These are phyloP conservation scores for Backusella psychrophila DNA, from an alignment of 192 early-diverging fungal genomes.

Conservation along the genomic window DNA sequence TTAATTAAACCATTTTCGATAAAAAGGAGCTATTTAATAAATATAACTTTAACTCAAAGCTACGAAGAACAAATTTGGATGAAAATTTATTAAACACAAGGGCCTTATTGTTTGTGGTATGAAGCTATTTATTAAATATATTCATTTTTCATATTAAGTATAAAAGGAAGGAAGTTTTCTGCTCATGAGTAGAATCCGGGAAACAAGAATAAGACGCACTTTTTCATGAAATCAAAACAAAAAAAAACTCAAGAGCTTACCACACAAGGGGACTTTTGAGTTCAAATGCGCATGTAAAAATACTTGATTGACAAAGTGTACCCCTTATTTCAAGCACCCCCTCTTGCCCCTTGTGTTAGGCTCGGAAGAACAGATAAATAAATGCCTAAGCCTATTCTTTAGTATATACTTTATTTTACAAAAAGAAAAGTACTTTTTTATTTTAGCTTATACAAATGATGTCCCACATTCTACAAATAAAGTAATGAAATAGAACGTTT, in stretches of 20 bases:
- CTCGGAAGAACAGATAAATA: not conserved
- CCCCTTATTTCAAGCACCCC: not conserved
- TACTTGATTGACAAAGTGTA: not conserved
- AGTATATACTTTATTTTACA: not conserved
- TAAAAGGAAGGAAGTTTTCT: not conserved
- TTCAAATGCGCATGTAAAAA: not conserved
- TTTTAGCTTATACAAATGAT: not conserved
- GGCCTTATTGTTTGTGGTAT: not conserved
- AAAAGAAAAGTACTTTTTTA: not conserved
- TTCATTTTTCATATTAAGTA: not conserved
- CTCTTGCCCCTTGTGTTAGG: not conserved
- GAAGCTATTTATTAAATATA: not conserved
- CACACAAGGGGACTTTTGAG: not conserved
- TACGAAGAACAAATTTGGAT: not conserved
- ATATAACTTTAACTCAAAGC: not conserved
- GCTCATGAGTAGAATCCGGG: not conserved
- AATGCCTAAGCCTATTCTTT: not conserved
- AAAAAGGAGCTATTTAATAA: not conserved
- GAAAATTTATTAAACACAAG: no score
- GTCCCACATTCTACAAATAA: not conserved
- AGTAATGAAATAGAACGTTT: not conserved
- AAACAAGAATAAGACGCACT: no score
- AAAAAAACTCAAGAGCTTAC: not conserved
- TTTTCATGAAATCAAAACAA: no score
- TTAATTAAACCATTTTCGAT: not conserved